Percentiles rank a stretch among this genome's conserved stretches.
Conservation (phyloP, 164 flowering plant species). For the Magnolia sinica region DNA sequence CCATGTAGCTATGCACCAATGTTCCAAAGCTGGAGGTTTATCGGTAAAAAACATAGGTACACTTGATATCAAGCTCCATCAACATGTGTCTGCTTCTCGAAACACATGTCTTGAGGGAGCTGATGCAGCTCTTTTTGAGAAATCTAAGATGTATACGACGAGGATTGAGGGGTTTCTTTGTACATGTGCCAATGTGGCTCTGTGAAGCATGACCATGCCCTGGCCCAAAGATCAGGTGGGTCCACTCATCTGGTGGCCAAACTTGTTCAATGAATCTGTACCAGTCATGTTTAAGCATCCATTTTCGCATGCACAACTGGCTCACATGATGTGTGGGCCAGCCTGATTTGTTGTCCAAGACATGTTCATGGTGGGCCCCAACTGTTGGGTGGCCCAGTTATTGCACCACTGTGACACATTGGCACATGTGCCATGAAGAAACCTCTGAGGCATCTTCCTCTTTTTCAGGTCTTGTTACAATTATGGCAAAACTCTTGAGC, state of each 20-base stretch:
- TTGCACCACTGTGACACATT: too few relatives aligned
- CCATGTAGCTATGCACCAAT: conserved; percentile 24
- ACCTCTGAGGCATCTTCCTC: too few relatives aligned
- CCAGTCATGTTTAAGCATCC: background rate
- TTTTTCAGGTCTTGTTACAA: too few relatives aligned
- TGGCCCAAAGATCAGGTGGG: too few relatives aligned
- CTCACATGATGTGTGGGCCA: background rate
- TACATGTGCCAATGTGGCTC: too few relatives aligned
- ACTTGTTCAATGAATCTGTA: background rate
- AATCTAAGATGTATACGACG: background rate
- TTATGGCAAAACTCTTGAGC: background rate
- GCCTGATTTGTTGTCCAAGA: background rate
- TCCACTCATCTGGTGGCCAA: background rate
- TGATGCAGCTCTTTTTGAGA: background rate
- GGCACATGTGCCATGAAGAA: too few relatives aligned
- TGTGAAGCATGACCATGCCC: too few relatives aligned
- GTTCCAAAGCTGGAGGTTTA: conserved; percentile 32
- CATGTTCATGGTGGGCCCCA: background rate
- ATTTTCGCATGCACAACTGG: background rate
- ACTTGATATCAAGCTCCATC: background rate
- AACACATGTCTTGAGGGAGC: too few relatives aligned
- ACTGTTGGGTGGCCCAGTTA: too few relatives aligned
- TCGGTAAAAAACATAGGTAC: background rate
- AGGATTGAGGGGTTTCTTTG: background rate
- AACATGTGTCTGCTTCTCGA: background rate